Evolutionary conservation across 2,329 filamentous ascomycete species (phyloP), one percentile per base, ranked within the genome.

Genomic region (Ophiostoma montium): DNA sequence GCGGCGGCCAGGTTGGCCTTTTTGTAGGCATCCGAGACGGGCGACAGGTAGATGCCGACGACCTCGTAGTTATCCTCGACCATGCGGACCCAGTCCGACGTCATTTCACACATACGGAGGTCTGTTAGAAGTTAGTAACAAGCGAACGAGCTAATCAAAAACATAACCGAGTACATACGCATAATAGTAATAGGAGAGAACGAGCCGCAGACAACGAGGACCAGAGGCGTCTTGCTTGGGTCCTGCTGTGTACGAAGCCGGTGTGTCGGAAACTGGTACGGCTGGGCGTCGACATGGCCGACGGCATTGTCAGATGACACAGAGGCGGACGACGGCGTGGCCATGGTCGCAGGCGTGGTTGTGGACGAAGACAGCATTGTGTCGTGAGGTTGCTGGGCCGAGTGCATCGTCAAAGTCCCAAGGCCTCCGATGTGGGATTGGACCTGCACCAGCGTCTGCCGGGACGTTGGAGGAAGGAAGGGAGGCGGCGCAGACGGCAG

Each of bases 21-120:
- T 62, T 88, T 86, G 67, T 94, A 76, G 30, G 70, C 70, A 52
- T 75, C 70, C 53, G 55, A 57, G 16, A 61, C 84, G n/a, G 85
- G 85, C 21, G 81, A 86, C 54, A 90, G 70, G 62, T 90, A 95
- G 47, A 86, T 87, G 53, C 86, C 89, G 41, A 95, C 74, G 32
- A 95, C 78, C 63, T 95, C 88, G 62, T 84, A 95, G 32, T 60
- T 59, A 12, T 63, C 63, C 49, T 65, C 63, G 50, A 63, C 62
- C 48, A 56, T 56, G 19, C 63, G 60, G 36, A 64, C 60, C 57
- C 62, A 65, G 52, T 65, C 63, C 35, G 57, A 60, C 10, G 63
- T 62, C 63, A 65, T 64, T 36, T 64, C 63, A 52, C 58, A 60
- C 63, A 65, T 65, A 52, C 63, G 61, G 35, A 65, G 55, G 51